These are phyloP conservation scores for Escovopsis weberi DNA, from an alignment of 2,329 filamentous ascomycete species.

Conservation along the genomic window DNA sequence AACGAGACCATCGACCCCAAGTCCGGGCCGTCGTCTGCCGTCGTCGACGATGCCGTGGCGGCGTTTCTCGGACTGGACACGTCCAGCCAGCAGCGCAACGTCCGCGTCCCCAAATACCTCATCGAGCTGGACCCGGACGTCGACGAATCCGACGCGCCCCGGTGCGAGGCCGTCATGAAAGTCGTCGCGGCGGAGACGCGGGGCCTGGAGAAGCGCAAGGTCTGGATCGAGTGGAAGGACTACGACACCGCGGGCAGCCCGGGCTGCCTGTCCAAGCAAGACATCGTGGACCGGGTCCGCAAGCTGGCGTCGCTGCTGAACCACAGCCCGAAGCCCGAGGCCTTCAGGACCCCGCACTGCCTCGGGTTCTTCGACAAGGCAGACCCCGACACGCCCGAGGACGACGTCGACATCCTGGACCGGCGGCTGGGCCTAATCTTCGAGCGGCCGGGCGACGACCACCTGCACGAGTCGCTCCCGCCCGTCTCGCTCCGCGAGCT, in stretches of 20 bases:
- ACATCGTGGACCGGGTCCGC: conserved; percentile 29
- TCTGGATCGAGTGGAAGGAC: conserved; percentile 39
- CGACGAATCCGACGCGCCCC: conserved; percentile 19
- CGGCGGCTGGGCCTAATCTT: conserved; percentile 39
- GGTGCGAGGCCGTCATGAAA: conserved; percentile 26
- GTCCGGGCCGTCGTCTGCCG: conserved; percentile 6
- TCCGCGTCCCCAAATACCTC: conserved; percentile 21
- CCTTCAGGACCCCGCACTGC: conserved; percentile 35
- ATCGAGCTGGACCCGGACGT: conserved; percentile 18
- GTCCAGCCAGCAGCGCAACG: conserved; percentile 16
- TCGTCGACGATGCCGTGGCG: conserved; percentile 22
- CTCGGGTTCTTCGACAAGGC: conserved; percentile 35
- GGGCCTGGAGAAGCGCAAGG: conserved; percentile 18
- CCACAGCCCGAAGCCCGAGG: conserved; percentile 31
- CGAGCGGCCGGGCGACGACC: conserved; percentile 27
- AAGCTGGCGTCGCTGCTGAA: conserved; percentile 33
- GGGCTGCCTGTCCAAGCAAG: conserved; percentile 24
- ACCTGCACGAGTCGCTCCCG: conserved; percentile 19
- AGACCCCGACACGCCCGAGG: conserved; percentile 16
- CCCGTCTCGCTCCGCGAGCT: conserved; percentile 35
- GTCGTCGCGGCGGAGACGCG: conserved; percentile 21
- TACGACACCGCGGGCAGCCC: conserved; percentile 24
- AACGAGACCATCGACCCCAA: conserved; percentile 29
- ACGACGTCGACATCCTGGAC: conserved; percentile 27
- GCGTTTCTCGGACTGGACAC: conserved; percentile 25